Conservation (phyloP, 805 yeast species). For the Metschnikowia koreensis region DNA sequence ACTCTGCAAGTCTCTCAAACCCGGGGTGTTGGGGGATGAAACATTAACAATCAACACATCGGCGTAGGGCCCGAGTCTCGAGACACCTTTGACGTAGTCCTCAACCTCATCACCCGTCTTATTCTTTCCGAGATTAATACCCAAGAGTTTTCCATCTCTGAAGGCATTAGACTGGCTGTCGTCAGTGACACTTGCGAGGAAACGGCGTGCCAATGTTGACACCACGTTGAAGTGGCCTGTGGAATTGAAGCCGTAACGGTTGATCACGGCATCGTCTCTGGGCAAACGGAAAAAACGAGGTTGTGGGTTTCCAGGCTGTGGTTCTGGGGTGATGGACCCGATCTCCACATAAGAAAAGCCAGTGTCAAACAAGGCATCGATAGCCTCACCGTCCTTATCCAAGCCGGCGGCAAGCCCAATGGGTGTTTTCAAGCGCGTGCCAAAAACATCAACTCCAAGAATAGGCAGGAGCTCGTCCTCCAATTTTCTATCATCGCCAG, state of each 20-base stretch:
- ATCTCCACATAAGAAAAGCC: conserved; percentile 92
- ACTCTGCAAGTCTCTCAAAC: conserved; percentile 80
- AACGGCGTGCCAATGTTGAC: conserved; percentile 64
- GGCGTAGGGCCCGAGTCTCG: conserved; percentile 75
- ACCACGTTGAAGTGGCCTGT: conserved; percentile 78
- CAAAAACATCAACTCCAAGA: conserved; percentile 63
- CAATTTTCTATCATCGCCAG: conserved; percentile 48
- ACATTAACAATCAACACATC: conserved; percentile 90
- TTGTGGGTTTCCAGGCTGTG: conserved; percentile 93
- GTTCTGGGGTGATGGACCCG: conserved; percentile 88
- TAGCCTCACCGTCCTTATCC: conserved; percentile 90
- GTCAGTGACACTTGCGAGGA: conserved; percentile 20
- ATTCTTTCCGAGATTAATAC: conserved; percentile 87
- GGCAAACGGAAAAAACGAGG: conserved; percentile 89
- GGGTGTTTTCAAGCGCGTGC: conserved; percentile 67
- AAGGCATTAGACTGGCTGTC: conserved; percentile 45
- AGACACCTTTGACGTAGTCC: conserved; percentile 85
- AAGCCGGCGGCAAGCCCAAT: conserved; percentile 95
- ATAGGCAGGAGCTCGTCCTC: conserved; percentile 31
- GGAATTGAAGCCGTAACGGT: conserved; percentile 93
- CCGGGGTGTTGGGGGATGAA: conserved; percentile 96
- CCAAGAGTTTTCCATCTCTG: conserved; percentile 64
- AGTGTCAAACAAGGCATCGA: conserved; percentile 70
- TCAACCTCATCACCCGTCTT: conserved; percentile 86
- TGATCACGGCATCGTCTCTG: conserved; percentile 85